Percentiles rank a stretch among this genome's conserved stretches.
Evolutionary conservation across 2,329 filamentous ascomycete genomes (phyloP).

Genomic region (Paraconiothyrium brasiliense): DNA sequence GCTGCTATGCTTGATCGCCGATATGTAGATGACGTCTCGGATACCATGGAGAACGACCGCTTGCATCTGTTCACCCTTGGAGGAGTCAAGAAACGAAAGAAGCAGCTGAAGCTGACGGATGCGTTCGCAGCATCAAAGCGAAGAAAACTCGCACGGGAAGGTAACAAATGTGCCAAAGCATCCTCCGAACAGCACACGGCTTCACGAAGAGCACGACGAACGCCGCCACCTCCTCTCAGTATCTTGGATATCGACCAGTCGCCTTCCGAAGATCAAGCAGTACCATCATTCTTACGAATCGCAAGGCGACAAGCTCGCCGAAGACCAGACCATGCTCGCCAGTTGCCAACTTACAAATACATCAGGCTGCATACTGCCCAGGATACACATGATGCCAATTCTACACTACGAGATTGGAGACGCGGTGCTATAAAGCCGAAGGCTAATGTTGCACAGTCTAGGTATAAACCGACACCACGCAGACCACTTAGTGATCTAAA

Average conservation of each 20-base stretch:
- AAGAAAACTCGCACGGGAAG: slow-evolving; percentile 16
- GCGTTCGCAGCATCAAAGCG: slow-evolving; percentile 38
- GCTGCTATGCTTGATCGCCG: slow-evolving; percentile 38
- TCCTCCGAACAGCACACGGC: slow-evolving; percentile 15
- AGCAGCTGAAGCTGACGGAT: slow-evolving; percentile 51
- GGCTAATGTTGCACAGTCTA: slow-evolving; percentile 14
- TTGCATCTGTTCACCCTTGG: slow-evolving; percentile 48
- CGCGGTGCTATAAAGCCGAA: slow-evolving; percentile 50
- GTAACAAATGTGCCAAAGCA: not conserved
- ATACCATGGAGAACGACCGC: slow-evolving; percentile 57
- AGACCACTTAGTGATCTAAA: slow-evolving; percentile 29
- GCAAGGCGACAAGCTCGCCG: slow-evolving; percentile 63
- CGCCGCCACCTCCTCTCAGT: slow-evolving; percentile 51
- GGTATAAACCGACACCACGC: slow-evolving; percentile 11
- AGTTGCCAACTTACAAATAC: slow-evolving; percentile 62
- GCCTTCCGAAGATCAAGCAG: slow-evolving; percentile 36
- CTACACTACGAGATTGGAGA: slow-evolving; percentile 61
- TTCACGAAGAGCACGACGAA: slow-evolving; percentile 23
- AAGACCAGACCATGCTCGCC: slow-evolving; percentile 59
- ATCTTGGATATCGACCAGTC: slow-evolving; percentile 61
- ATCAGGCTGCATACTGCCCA: slow-evolving; percentile 60
- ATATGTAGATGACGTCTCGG: slow-evolving; percentile 41
- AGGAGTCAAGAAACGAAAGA: slow-evolving; percentile 38
- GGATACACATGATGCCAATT: slow-evolving; percentile 65
- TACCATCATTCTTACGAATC: slow-evolving; percentile 65